These are phyloP conservation scores for Rhinocladiella similis DNA, from an alignment of 2,329 filamentous ascomycete genomes.

Conservation along the genomic window DNA sequence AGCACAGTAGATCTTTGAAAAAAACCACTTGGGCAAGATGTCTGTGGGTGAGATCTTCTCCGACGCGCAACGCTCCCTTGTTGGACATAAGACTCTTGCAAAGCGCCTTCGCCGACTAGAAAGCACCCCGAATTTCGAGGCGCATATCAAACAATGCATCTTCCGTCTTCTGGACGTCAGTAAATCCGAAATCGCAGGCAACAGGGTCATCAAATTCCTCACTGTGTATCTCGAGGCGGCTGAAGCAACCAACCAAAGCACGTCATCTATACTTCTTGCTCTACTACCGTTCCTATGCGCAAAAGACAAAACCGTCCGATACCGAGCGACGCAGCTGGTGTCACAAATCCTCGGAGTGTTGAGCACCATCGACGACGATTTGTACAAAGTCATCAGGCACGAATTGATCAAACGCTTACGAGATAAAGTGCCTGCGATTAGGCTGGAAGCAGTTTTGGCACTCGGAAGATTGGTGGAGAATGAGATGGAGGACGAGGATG, in stretches of 20 bases:
- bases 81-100: constrained; percentile 84
- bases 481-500: constrained; percentile 64
- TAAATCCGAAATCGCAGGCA: constrained; percentile 86
- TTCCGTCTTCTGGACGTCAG: constrained; percentile 81
- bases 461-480: constrained; percentile 82
- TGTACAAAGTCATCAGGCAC: constrained; percentile 79
- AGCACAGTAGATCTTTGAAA: not conserved
- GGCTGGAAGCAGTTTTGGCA: constrained; percentile 87
- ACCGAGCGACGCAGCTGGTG: constrained; percentile 83
- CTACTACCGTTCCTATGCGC: constrained; percentile 73
- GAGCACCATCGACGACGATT: constrained; percentile 85
- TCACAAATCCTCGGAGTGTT: constrained; percentile 91
- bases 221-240: constrained; percentile 87
- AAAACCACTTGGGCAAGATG: constrained; percentile 14
- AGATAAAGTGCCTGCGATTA: constrained; percentile 91
- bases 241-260: constrained; percentile 76
- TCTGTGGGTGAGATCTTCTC: constrained; percentile 51
- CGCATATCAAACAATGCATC: constrained; percentile 80
- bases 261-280: constrained; percentile 63
- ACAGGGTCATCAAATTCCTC: constrained; percentile 80
- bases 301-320: constrained; percentile 92
- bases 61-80: constrained; percentile 85
- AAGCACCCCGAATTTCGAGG: constrained; percentile 70
- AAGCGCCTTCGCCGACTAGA: constrained; percentile 88
- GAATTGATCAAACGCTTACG: constrained; percentile 81